Conservation (phyloP, 768 basidiomycete species). For the Solioccasus polychromus region DNA sequence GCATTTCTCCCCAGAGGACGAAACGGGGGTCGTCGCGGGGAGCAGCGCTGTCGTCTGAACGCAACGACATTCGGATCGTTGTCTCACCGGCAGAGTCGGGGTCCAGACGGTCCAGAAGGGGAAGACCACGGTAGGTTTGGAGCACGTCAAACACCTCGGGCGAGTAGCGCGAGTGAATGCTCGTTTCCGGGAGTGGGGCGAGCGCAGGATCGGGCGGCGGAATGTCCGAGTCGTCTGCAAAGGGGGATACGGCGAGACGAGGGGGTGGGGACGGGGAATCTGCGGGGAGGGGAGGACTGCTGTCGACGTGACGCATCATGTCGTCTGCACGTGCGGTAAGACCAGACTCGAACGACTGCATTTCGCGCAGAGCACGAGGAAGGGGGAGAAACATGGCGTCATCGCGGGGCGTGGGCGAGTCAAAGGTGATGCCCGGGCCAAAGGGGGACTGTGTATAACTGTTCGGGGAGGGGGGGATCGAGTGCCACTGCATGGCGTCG, state of each 20-base stretch:
- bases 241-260: slow-evolving; percentile 24
- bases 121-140: slow-evolving; percentile 76
- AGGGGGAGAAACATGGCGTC: slow-evolving; percentile 41
- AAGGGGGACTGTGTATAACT: slow-evolving; percentile 53
- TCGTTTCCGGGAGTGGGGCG: slow-evolving; percentile 44
- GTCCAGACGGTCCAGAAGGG: slow-evolving; percentile 64
- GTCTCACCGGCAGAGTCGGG: slow-evolving; percentile 56
- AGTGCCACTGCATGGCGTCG: slow-evolving; percentile 61
- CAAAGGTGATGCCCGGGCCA: slow-evolving; percentile 60
- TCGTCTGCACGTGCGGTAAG: slow-evolving; percentile 65
- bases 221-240: slow-evolving; percentile 30
- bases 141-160: slow-evolving; percentile 78
- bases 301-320: slow-evolving; percentile 20
- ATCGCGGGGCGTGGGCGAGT: slow-evolving; percentile 50
- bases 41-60: slow-evolving; percentile 61
- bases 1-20: slow-evolving; percentile 80
- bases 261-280: slow-evolving; percentile 18
- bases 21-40: slow-evolving; percentile 89
- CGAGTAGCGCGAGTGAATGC: slow-evolving; percentile 61
- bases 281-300: slow-evolving; percentile 10
- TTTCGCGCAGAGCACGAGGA: slow-evolving; percentile 66
- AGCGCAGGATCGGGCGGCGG: slow-evolving; percentile 25
- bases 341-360: slow-evolving; percentile 86
- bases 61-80: slow-evolving; percentile 70
- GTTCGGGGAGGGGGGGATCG: slow-evolving; percentile 36